Evolutionary conservation across 2,329 filamentous ascomycete species (phyloP).

Genomic region (Xylaria multiplex): DNA sequence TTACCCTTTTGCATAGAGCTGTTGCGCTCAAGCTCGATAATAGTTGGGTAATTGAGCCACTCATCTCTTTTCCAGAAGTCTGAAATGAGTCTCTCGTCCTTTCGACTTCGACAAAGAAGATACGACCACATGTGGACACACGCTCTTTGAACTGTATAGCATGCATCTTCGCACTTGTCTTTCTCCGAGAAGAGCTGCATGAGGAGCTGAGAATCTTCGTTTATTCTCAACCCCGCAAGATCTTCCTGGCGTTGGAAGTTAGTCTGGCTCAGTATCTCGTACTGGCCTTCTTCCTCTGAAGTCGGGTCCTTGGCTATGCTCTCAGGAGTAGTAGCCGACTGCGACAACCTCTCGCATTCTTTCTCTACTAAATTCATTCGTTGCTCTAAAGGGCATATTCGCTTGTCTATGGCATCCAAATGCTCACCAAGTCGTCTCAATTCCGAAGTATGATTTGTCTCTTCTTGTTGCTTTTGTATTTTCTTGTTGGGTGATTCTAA

Average conservation of each 20-base stretch:
- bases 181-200: conserved; percentile 39
- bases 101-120: conserved; percentile 35
- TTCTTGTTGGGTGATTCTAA: conserved; percentile 17
- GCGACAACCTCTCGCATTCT: conserved; percentile 27
- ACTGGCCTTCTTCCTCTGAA: conserved; percentile 32
- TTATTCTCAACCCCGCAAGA: conserved; percentile 28
- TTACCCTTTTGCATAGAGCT: conserved; percentile 30
- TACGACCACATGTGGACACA: conserved; percentile 39
- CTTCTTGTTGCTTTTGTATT: conserved; percentile 4
- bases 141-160: conserved; percentile 38
- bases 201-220: conserved; percentile 32
- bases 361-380: conserved; percentile 28
- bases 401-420: conserved; percentile 33
- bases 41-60: conserved; percentile 35
- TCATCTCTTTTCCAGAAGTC: conserved; percentile 36
- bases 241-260: conserved; percentile 37
- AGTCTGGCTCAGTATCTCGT: conserved; percentile 35
- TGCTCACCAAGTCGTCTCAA: conserved; percentile 26
- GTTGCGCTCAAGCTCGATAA: conserved; percentile 36
- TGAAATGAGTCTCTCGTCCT: conserved; percentile 33
- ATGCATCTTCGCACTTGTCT: conserved; percentile 37
- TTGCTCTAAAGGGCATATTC: conserved; percentile 33
- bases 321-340: conserved; percentile 25
- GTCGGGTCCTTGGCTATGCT: conserved; percentile 21
- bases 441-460: conserved; percentile 14